phyloP scores from a whole-genome alignment of 2,329 filamentous ascomycete genomes.

The Epichloe elymi region DNA sequence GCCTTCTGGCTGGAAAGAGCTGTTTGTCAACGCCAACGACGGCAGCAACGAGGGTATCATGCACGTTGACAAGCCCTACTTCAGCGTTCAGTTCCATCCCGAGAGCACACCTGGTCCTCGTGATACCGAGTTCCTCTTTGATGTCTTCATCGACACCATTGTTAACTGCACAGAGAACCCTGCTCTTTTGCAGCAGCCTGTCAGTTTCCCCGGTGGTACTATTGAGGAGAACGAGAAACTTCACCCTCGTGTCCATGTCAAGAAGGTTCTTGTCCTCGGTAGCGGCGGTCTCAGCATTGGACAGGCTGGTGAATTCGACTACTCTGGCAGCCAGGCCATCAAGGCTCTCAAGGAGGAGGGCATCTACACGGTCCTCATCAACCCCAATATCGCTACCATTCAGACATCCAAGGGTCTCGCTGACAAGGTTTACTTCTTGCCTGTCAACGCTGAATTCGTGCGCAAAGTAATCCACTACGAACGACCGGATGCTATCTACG shows the following conservation, averaged over 20 bases:
- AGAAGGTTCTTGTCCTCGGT: conserved; percentile 90
- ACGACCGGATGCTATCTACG: conserved; percentile 90
- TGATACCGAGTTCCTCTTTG: conserved; percentile 93
- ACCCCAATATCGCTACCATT: conserved; percentile 97
- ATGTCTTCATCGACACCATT: conserved; percentile 87
- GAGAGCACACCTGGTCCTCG: conserved; percentile 91
- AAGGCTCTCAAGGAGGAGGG: conserved; percentile 97
- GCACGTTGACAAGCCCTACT: conserved; percentile 74
- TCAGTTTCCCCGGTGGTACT: conserved; percentile 78
- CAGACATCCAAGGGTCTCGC: conserved; percentile 96
- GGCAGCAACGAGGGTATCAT: conserved; percentile 96
- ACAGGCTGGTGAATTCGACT: conserved; percentile 96
- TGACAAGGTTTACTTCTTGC: conserved; percentile 97
- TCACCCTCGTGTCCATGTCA: conserved; percentile 69
- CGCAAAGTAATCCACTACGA: conserved; percentile 95
- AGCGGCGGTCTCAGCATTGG: conserved; percentile 94
- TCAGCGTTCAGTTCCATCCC: conserved; percentile 99
- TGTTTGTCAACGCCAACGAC: conserved; percentile 97
- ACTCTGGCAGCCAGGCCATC: conserved; percentile 95
- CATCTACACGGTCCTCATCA: conserved; percentile 96
- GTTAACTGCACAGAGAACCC: conserved; percentile 55
- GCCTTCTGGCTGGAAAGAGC: conserved; percentile 71
- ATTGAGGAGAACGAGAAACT: conserved; percentile 63
- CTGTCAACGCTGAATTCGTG: conserved; percentile 92
- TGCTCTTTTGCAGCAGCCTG: conserved; percentile 55